Conservation (phyloP, 2,329 filamentous ascomycete species). For the Calonectria montana region DNA sequence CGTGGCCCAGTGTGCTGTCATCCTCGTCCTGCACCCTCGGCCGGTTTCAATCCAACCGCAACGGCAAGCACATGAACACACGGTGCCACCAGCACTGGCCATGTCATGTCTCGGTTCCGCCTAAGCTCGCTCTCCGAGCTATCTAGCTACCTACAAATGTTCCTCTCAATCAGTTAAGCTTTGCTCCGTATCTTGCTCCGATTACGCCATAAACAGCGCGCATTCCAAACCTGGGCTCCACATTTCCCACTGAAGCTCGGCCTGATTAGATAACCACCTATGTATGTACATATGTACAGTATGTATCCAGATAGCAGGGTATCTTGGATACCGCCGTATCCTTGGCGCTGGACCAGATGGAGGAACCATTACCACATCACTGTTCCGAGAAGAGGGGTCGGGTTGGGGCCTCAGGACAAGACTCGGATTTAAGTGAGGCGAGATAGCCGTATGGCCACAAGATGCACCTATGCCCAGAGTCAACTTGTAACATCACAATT, state of each 20-base stretch:
- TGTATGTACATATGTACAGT: too few species aligned
- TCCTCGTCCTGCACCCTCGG: not conserved
- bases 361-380: not conserved
- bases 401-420: not conserved
- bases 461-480: not conserved
- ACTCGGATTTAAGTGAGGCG: not conserved
- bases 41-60: not conserved
- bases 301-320: not conserved
- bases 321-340: not conserved
- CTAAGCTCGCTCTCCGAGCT: slow-evolving; percentile 23
- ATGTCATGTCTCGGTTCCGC: not conserved
- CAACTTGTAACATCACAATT: not conserved
- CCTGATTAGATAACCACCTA: slow-evolving; percentile 13
- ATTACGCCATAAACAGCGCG: slow-evolving; percentile 43
- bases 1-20: not conserved
- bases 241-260: not conserved
- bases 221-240: slow-evolving; percentile 32
- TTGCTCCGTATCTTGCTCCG: slow-evolving; percentile 34
- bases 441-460: not conserved
- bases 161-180: slow-evolving; percentile 27
- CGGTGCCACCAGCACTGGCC: not conserved
- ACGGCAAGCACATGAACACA: not conserved
- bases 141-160: slow-evolving; percentile 23
- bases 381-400: not conserved
- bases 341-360: not conserved